Conservation (phyloP, 495 filamentous ascomycete genomes). For the Penicillium egyptiacum region DNA sequence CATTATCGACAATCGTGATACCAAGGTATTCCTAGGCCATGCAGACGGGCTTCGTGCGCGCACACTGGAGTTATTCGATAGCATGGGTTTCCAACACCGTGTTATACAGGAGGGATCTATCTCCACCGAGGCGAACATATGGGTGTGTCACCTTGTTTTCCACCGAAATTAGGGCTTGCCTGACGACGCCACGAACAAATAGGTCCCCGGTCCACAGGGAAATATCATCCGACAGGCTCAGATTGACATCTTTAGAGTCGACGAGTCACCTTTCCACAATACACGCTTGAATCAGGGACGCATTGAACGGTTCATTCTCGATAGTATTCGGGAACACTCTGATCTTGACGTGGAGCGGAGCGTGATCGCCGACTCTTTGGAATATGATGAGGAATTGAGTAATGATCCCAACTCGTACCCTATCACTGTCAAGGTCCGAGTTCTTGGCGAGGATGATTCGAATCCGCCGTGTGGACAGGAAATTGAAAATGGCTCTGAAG, state of each 20-base stretch:
- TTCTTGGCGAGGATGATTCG: constrained; percentile 46
- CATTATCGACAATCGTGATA: constrained; percentile 61
- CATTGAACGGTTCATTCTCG: constrained; percentile 57
- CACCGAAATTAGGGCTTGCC: background rate
- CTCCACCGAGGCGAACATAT: constrained; percentile 43
- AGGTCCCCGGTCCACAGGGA: constrained; percentile 44
- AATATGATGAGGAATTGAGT: constrained; percentile 42
- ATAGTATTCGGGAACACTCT: constrained; percentile 46
- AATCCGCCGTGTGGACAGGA: constrained; percentile 15
- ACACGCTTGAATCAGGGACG: constrained; percentile 56
- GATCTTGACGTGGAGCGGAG: constrained; percentile 51
- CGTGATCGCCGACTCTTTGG: constrained; percentile 47
- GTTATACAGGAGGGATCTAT: constrained; percentile 60
- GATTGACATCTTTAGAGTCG: constrained; percentile 53
- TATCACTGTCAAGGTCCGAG: constrained; percentile 48
- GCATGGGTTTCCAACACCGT: constrained; percentile 61
- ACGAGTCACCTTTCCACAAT: constrained; percentile 54
- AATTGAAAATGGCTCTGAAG: background rate
- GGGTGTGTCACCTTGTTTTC: constrained; percentile 25
- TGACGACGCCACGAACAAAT: constrained; percentile 3
- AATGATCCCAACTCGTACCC: constrained; percentile 53
- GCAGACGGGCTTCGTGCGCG: constrained; percentile 61
- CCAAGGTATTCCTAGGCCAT: constrained; percentile 56
- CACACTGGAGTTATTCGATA: constrained; percentile 66
- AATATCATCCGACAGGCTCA: constrained; percentile 48